Evolutionary conservation across 169 alveolate genomes (phyloP).

Genomic region (Cryptosporidium sp.): DNA sequence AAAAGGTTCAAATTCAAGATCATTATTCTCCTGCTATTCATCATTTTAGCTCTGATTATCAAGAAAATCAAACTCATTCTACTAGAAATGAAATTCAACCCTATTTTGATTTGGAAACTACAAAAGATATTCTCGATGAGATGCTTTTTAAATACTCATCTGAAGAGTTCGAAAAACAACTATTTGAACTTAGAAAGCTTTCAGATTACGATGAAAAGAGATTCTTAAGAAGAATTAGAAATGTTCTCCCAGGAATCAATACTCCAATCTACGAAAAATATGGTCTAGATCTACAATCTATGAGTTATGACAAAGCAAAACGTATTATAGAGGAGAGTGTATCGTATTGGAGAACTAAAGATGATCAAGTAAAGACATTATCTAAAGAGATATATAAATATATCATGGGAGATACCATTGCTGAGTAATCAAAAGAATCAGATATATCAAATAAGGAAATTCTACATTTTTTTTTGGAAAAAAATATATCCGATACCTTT

Average conservation of each 20-base stretch:
- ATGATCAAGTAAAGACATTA: slow-evolving; percentile 24
- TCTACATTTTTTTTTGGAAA: no score
- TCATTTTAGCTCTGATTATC: background rate
- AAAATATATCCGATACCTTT: no score
- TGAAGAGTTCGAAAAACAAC: slow-evolving; percentile 51
- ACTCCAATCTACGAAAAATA: slow-evolving; percentile 26
- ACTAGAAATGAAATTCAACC: slow-evolving; percentile 23
- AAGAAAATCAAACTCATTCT: background rate
- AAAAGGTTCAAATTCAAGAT: background rate
- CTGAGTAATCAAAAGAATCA: background rate
- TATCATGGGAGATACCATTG: slow-evolving; percentile 65
- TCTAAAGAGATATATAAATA: slow-evolving; percentile 54
- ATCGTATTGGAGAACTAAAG: slow-evolving; percentile 44
- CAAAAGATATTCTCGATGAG: slow-evolving; percentile 48
- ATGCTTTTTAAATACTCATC: slow-evolving; percentile 31
- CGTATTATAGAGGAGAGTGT: slow-evolving; percentile 52
- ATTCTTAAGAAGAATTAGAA: slow-evolving; percentile 22
- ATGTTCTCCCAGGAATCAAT: slow-evolving; percentile 31
- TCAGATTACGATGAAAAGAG: slow-evolving; percentile 72
- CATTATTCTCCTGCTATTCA: background rate
- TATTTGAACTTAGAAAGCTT: slow-evolving; percentile 23
- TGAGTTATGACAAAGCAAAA: slow-evolving; percentile 38
- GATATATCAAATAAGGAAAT: no score
- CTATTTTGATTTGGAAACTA: slow-evolving; percentile 48
- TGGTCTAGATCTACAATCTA: slow-evolving; percentile 16